Base-by-base conservation (phyloP, 1,139 yeast species). In the Magnusiomyces ingens region DNA sequence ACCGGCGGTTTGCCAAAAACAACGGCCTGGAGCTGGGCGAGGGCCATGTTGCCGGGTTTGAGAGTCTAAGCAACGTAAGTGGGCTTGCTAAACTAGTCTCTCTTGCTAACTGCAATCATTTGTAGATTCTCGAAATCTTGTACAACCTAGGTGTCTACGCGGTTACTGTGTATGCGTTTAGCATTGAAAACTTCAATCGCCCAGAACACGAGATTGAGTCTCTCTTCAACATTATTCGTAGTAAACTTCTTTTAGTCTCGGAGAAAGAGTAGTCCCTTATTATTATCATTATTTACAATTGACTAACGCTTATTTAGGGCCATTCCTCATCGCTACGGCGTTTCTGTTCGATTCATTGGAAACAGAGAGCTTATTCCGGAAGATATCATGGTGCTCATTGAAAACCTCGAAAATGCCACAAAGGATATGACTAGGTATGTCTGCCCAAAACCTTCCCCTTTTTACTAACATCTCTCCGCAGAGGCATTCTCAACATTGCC, bases 1-100 rank as follows among this genome's bases (percentile, higher is more conserved):
- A 93, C 70, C 74, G 99, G 61, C 76, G 99, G 53, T 94, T 76
- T 68, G 99, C 99, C 6, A 78, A 79, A 55, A 75, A 72, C 56
- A 80, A 79, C 56, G 80, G 87, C 57, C 79, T 88, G 52, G 96
- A 89, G 63, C 70, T 87, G 32, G 84, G 84, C 61, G 96, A 89
- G 63, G 99, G 99, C 17, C 99, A 93, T 66, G 84, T 80, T 64
- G 82, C 90, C 26, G 99, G 99, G 1, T 93, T 90, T 67, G 91
- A 87, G 58, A 81, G 93, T 56, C 82, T 93, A 10, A 50, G 53
- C 22, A 49, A 51, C n/a, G 51, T 55, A 45, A 26, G 58, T 48
- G n/a, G n/a, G n/a, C n/a, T n/a, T n/a, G n/a, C n/a, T n/a, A n/a
- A n/a, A n/a, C 8, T 26, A 5, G 4, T 26, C 4, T 26, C 8